These are phyloP conservation scores for Ogataea thermomethanolica DNA, from an alignment of 805 yeast genomes.

Conservation along the genomic window DNA sequence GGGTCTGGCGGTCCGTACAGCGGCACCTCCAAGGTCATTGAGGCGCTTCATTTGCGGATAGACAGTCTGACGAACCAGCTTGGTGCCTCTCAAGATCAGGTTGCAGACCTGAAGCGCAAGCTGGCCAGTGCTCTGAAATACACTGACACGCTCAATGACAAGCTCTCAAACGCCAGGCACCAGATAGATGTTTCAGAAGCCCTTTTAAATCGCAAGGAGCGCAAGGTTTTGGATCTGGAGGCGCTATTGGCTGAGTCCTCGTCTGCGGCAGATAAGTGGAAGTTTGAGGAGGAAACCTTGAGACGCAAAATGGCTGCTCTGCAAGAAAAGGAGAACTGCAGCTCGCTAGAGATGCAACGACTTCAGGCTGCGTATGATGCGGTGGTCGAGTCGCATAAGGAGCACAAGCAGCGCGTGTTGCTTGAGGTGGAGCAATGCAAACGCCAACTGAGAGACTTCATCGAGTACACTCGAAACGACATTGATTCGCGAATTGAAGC, in stretches of 20 bases:
- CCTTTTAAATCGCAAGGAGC: constrained; percentile 63
- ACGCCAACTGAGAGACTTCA: constrained; percentile 35
- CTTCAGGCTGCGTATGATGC: constrained; percentile 59
- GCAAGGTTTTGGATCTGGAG: constrained; percentile 66
- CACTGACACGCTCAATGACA: constrained; percentile 58
- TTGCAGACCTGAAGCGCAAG: constrained; percentile 51
- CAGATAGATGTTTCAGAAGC: constrained; percentile 74
- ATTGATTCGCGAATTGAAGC: background rate
- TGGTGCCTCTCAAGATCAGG: constrained; percentile 27
- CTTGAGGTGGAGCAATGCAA: constrained; percentile 40
- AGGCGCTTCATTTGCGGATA: constrained; percentile 29
- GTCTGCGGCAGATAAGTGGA: constrained; percentile 45
- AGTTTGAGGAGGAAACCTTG: constrained; percentile 47
- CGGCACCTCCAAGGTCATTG: constrained; percentile 33
- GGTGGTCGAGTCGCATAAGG: constrained; percentile 45
- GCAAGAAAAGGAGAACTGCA: constrained; percentile 42
- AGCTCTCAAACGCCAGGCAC: constrained; percentile 66
- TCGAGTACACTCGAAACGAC: constrained; percentile 33
- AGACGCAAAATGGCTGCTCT: constrained; percentile 47
- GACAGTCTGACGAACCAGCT: constrained; percentile 26
- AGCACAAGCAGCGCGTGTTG: constrained; percentile 48
- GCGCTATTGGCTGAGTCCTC: constrained; percentile 46
- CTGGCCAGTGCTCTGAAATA: constrained; percentile 40
- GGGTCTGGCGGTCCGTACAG: constrained; percentile 1
- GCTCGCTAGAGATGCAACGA: constrained; percentile 52